Percentiles rank a stretch among this genome's conserved stretches.
phyloP scores from a whole-genome alignment of 352 stramenopile genomes.

The Globisporangium alternatum region DNA sequence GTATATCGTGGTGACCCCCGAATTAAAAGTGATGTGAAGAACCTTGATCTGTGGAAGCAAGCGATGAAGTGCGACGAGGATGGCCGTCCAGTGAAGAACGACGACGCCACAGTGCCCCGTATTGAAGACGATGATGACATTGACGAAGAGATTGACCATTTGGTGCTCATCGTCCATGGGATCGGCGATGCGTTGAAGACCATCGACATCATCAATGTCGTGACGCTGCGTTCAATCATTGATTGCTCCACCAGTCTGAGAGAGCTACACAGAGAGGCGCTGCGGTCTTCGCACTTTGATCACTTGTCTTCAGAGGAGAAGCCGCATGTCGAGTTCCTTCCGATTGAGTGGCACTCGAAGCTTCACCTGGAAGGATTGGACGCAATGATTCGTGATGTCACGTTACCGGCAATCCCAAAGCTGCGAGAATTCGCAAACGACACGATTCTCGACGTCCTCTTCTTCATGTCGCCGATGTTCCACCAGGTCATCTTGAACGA shows the following conservation, averaged over 20 bases:
- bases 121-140: conserved; percentile 70
- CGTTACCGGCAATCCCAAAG: conserved; percentile 86
- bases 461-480: conserved; percentile 92
- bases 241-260: conserved; percentile 73
- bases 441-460: conserved; percentile 89
- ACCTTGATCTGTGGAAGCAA: conserved; percentile 55
- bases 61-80: conserved; percentile 39
- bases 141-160: conserved; percentile 75
- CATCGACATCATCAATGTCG: conserved; percentile 82
- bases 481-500: conserved; percentile 91
- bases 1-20: conserved; percentile 77
- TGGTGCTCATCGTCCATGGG: conserved; percentile 88
- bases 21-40: conserved; percentile 51
- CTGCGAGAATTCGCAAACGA: conserved; percentile 92
- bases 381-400: conserved; percentile 68
- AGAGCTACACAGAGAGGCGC: conserved; percentile 59
- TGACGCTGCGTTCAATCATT: conserved; percentile 79
- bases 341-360: conserved; percentile 88
- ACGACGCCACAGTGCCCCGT: conserved; percentile 14
- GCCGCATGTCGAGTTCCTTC: conserved; percentile 69
- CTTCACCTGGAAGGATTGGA: conserved; percentile 77
- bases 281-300: conserved; percentile 69
- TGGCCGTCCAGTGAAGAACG: conserved; percentile 2
- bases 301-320: conserved; percentile 30
- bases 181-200: conserved; percentile 89